Conservation (phyloP, 2,329 filamentous ascomycete species). For the Dactylellina cionopaga region DNA sequence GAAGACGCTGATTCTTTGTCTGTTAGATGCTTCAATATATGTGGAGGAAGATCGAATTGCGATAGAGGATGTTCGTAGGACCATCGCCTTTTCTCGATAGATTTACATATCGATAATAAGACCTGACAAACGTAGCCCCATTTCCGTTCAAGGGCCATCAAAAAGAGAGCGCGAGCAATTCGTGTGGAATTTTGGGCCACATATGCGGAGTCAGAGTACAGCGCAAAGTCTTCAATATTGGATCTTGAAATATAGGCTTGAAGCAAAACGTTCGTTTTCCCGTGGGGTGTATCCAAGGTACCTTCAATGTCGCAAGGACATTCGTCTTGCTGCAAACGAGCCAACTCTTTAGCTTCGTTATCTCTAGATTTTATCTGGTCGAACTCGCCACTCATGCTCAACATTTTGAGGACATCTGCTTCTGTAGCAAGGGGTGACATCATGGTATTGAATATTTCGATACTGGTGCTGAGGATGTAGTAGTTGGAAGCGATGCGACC, state of each 20-base stretch:
- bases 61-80: conserved; percentile 92
- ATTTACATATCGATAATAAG: conserved; percentile 89
- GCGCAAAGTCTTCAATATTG: conserved; percentile 89
- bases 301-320: conserved; percentile 79
- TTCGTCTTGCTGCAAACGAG: conserved; percentile 74
- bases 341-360: conserved; percentile 87
- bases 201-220: conserved; percentile 91
- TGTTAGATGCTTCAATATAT: conserved; percentile 84
- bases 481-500: conserved; percentile 97
- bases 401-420: conserved; percentile 93
- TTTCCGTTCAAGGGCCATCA: conserved; percentile 92
- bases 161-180: conserved; percentile 93
- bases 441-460: conserved; percentile 95
- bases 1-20: conserved; percentile 77
- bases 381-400: conserved; percentile 96
- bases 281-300: conserved; percentile 75
- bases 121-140: conserved; percentile 97
- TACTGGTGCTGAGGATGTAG: conserved; percentile 91
- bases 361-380: conserved; percentile 95
- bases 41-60: conserved; percentile 89
- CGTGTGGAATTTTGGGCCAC: conserved; percentile 94
- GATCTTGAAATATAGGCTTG: conserved; percentile 92
- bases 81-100: conserved; percentile 96
- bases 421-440: conserved; percentile 88
- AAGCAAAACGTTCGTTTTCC: conserved; percentile 94